A percentile compares a stretch with the other conserved stretches of the same genome.
Conservation (phyloP, 495 filamentous ascomycete genomes). For the Daldinia vernicosa region DNA sequence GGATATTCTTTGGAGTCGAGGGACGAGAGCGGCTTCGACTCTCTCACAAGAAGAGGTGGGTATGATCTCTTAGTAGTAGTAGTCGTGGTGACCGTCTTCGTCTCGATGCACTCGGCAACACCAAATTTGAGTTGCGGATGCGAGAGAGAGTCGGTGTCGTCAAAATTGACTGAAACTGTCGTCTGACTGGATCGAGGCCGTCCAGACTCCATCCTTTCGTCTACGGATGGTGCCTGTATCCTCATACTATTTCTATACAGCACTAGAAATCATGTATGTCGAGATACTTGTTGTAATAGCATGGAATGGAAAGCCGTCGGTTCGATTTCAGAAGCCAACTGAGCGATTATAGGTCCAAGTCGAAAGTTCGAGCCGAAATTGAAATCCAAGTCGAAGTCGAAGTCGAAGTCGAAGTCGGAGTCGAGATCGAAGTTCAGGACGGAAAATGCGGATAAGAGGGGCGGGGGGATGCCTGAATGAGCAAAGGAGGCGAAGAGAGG, state of each 20-base stretch:
- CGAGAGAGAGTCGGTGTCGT: constrained; percentile 51
- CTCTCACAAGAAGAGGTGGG: constrained; percentile 80
- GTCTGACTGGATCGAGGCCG: constrained; percentile 57
- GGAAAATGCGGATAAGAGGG: neutral
- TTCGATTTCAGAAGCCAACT: neutral
- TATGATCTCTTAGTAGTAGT: constrained; percentile 92
- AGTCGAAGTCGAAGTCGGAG: neutral
- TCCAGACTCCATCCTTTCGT: constrained; percentile 49
- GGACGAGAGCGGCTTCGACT: constrained; percentile 74
- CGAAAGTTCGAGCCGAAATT: constrained; percentile 3
- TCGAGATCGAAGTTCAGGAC: constrained; percentile 10
- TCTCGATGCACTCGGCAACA: constrained; percentile 65
- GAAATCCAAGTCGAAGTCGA: constrained; percentile 4
- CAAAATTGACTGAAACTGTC: constrained; percentile 56
- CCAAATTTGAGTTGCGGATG: constrained; percentile 57
- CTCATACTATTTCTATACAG: constrained; percentile 35
- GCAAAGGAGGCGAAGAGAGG: constrained; percentile 13
- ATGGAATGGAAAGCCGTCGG: neutral
- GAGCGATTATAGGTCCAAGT: constrained; percentile 1
- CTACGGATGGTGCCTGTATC: constrained; percentile 38
- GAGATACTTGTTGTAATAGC: constrained; percentile 3
- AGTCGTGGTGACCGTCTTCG: constrained; percentile 85
- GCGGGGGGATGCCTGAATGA: neutral
- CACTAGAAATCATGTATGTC: constrained; percentile 39
- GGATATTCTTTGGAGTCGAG: constrained; percentile 92